Conservation (phyloP, 1,284 basidiomycete species). For the Termitomyces sp. region DNA sequence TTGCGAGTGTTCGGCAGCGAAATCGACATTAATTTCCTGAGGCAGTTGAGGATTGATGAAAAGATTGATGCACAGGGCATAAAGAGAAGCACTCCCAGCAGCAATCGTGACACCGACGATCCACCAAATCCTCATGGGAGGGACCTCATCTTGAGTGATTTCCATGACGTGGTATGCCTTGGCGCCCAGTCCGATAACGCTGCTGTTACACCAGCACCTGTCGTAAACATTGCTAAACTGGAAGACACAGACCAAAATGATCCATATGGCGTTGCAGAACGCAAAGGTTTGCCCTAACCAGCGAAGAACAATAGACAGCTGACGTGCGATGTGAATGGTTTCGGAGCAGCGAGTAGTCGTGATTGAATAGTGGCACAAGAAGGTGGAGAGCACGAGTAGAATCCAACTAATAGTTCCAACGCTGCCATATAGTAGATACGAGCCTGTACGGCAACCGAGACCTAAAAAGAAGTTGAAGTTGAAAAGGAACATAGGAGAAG, state of each 20-base stretch:
- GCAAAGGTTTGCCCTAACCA: conserved; percentile 22
- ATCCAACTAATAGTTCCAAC: conserved; percentile 35
- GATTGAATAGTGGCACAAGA: too few relatives aligned
- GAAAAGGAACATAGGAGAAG: background rate
- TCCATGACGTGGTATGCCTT: conserved; percentile 14
- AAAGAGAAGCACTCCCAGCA: background rate
- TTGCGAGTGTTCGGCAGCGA: background rate
- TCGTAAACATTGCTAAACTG: conserved; percentile 29
- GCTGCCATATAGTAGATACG: conserved; percentile 33
- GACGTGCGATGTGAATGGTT: conserved; percentile 4
- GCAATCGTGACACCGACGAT: conserved; percentile 3
- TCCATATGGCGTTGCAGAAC: too few relatives aligned
- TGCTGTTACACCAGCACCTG: conserved; percentile 28
- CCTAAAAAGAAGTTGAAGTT: conserved; percentile 14
- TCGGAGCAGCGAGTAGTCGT: background rate
- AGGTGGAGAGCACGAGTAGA: conserved; percentile 23
- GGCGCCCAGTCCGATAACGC: conserved; percentile 21
- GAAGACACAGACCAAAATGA: conserved; percentile 22
- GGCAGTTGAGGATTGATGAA: conserved; percentile 1
- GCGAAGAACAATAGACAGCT: conserved; percentile 24
- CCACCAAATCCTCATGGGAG: conserved; percentile 8
- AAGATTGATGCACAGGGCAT: too few relatives aligned
- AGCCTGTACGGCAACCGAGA: conserved; percentile 36
- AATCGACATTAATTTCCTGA: background rate
- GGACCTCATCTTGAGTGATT: conserved; percentile 7